These are phyloP conservation scores for Pterocarpus santalinus DNA, from an alignment of 306 rosid genomes.

Conservation along the genomic window DNA sequence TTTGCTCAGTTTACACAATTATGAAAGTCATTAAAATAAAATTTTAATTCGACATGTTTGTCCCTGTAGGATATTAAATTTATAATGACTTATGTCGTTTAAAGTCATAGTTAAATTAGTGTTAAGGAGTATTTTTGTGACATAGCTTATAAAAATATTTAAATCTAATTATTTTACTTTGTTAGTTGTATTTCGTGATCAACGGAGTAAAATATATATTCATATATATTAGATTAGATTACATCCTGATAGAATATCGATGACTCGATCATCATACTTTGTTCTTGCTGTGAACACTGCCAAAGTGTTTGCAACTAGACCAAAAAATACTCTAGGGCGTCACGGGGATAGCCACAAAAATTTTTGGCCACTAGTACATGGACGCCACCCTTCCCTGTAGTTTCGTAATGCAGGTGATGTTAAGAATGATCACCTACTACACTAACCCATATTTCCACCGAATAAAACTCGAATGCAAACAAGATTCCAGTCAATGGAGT, in stretches of 20 bases:
- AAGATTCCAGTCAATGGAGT: slow-evolving; percentile 19
- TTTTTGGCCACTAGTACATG: neutral
- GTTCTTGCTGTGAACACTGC: neutral
- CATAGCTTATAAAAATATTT: neutral
- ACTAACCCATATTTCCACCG: neutral
- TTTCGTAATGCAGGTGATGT: slow-evolving; percentile 1
- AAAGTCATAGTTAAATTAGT: neutral
- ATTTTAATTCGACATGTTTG: neutral
- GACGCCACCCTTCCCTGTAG: neutral
- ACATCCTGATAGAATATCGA: neutral
- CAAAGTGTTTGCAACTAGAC: neutral
- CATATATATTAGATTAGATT: neutral
- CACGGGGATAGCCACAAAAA: slow-evolving; percentile 4
- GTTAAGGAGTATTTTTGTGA: neutral
- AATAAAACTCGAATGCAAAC: slow-evolving; percentile 3
- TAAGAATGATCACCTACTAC: neutral
- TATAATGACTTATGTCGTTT: neutral
- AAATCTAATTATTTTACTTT: neutral
- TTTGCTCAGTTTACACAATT: neutral
- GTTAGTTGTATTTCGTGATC: neutral
- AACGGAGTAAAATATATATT: neutral
- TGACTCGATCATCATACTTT: neutral
- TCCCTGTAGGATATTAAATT: neutral
- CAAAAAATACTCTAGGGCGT: neutral
- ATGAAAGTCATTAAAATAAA: neutral